A percentile compares a stretch with the other conserved stretches of the same genome.
phyloP scores from a whole-genome alignment of 805 yeast species.

The Sungouiozyma intestinalis region DNA sequence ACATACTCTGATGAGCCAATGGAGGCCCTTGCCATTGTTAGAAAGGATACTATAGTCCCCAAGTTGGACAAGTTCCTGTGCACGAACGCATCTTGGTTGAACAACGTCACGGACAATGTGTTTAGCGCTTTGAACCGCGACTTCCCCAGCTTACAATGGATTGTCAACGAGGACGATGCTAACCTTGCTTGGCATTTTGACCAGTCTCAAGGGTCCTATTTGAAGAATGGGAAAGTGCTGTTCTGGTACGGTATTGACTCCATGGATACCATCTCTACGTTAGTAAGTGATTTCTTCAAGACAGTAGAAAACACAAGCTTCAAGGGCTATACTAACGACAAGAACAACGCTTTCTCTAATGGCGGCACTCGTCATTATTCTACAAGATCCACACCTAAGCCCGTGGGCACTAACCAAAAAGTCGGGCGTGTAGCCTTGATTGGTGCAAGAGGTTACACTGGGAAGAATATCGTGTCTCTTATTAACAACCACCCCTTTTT shows the following conservation, averaged over 20 bases:
- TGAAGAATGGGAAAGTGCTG: conserved; percentile 77
- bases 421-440: conserved; percentile 78
- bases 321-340: conserved; percentile 12
- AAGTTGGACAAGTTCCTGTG: conserved; percentile 78
- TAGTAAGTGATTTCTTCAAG: conserved; percentile 47
- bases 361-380: conserved; percentile 43
- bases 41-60: conserved; percentile 44
- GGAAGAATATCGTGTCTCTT: conserved; percentile 81
- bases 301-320: conserved; percentile 18
- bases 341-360: conserved; percentile 31
- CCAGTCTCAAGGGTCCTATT: conserved; percentile 88
- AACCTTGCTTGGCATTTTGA: conserved; percentile 87
- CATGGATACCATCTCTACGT: conserved; percentile 47
- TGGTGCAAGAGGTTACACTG: conserved; percentile 98
- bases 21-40: conserved; percentile 85
- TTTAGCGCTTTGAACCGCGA: conserved; percentile 75
- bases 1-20: conserved; percentile 93
- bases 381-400: conserved; percentile 47
- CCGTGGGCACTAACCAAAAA: conserved; percentile 49
- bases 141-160: conserved; percentile 71
- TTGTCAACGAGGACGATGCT: conserved; percentile 79
- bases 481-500: conserved; percentile 81
- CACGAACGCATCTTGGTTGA: conserved; percentile 89
- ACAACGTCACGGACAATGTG: conserved; percentile 91
- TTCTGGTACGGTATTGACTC: conserved; percentile 89